Percentiles rank a stretch among this genome's conserved stretches.
Conservation (phyloP, 2,329 filamentous ascomycete genomes). For the Pseudogymnoascus sp. region DNA sequence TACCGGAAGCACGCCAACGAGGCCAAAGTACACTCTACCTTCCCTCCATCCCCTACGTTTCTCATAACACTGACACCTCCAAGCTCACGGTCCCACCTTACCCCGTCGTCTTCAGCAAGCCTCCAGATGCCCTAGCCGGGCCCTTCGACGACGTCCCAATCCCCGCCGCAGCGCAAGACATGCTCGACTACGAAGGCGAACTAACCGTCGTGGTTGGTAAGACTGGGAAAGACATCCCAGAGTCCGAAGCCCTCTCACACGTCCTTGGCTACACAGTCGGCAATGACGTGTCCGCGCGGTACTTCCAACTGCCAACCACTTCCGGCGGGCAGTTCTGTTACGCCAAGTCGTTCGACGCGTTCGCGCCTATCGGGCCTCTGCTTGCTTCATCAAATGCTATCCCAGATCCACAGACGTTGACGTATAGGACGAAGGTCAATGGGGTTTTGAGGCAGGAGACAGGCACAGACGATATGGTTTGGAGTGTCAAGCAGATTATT, state of each 20-base stretch:
- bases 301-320: conserved; percentile 28
- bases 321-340: conserved; percentile 38
- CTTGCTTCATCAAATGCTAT: conserved; percentile 27
- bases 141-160: conserved; percentile 34
- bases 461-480: conserved; percentile 40
- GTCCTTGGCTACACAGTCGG: conserved; percentile 36
- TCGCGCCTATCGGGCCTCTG: conserved; percentile 35
- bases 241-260: conserved; percentile 32
- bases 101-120: conserved; percentile 45
- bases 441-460: conserved; percentile 36
- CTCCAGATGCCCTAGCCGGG: conserved; percentile 32
- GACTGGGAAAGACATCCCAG: conserved; percentile 34
- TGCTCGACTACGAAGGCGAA: conserved; percentile 56
- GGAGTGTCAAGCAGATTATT: conserved; percentile 33
- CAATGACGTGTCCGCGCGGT: conserved; percentile 37
- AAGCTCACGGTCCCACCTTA: conserved; percentile 34
- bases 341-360: conserved; percentile 38
- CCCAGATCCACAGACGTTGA: conserved; percentile 16
- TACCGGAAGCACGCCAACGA: conserved; percentile 42
- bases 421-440: conserved; percentile 35
- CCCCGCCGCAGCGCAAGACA: conserved; percentile 41
- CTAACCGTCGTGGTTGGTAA: conserved; percentile 46
- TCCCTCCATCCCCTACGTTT: not conserved
- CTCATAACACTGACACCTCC: not conserved
- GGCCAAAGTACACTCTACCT: conserved; percentile 14